phyloP scores from a whole-genome alignment of 352 stramenopile species.

The Globisporangium ultimum region DNA sequence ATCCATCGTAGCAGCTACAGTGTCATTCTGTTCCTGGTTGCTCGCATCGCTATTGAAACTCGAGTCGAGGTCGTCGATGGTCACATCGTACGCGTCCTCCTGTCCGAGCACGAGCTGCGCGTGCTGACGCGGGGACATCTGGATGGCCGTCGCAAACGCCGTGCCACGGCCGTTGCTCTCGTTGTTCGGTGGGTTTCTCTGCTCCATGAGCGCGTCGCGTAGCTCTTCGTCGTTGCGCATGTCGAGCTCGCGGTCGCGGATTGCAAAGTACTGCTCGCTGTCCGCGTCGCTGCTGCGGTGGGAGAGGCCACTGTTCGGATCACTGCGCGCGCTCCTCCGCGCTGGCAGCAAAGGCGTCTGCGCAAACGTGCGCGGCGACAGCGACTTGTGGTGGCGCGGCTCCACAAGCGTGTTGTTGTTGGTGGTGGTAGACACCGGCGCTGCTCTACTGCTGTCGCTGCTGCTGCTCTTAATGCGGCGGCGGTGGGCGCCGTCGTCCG shows the following conservation, averaged over 20 bases:
- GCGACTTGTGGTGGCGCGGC: not conserved
- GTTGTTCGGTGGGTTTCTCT: not conserved
- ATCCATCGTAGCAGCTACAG: not conserved
- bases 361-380: not conserved
- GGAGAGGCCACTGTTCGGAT: not conserved
- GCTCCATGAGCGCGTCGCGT: not conserved
- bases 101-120: constrained; percentile 7
- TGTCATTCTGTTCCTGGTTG: not conserved
- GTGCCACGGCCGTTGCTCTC: constrained; percentile 1
- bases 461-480: not conserved
- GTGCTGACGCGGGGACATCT: constrained; percentile 8
- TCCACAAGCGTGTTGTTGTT: no score
- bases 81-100: not conserved
- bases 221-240: not conserved
- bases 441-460: not conserved
- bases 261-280: not conserved
- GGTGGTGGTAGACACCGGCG: not conserved
- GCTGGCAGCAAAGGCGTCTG: no score
- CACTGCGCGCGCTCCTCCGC: not conserved
- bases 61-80: constrained; percentile 9
- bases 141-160: constrained; percentile 15
- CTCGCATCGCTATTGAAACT: not conserved
- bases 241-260: not conserved
- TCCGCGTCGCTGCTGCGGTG: constrained; percentile 12
- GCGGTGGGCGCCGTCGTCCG: not conserved